Base-by-base conservation (phyloP, 371 early-diverging fungal species). In the Mucor circinelloides region DNA sequence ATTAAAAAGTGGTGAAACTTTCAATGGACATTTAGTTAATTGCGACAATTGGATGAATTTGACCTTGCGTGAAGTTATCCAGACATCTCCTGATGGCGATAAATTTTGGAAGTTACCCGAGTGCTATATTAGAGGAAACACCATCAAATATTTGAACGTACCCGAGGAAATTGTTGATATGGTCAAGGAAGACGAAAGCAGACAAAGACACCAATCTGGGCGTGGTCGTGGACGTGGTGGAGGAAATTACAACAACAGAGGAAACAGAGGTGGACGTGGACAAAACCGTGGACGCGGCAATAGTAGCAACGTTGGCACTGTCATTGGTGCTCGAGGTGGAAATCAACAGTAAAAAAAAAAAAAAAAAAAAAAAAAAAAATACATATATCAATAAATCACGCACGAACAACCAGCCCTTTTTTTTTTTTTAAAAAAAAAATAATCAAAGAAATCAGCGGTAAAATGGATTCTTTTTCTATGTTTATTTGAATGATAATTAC, bases 41-140 rank as follows among this genome's bases (percentile, higher is more conserved):
- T 97, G 97, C 85, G 99, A 99, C 76, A 93, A 93, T 71, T 98
- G 92, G 88, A 99, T 99, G 99, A 99, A 99, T 81, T 76, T 99
- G 74, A 93, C 93, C 32, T 82, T 99, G 44, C 89, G 94, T 64
- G 97, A 98, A 79, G 98, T 97, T 25, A 96, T 97, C 66, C 93
- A 93, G 75, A 98, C 98, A 0, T 91, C 93, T 1, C 90, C 96
- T 40, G 96, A 96, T 72, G 96, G 97, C 27, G 94, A 96, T 73
- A 84, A 89, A 62, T 98, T 98, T 73, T 96, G 94, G 94, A 87
- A 94, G 30, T 80, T 97, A 50, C 87, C 93, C 10, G 98, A 97
- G 75, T 90, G 93, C 66, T 96, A 95, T 73, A 92, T 98, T 67
- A 88, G 95, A 72, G 99, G 99, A 63, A 93, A 87, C 73, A 94